A percentile compares a stretch with the other conserved stretches of the same genome.
Evolutionary conservation across 2,329 filamentous ascomycete species (phyloP).

Genomic region (Polychaeton citri): DNA sequence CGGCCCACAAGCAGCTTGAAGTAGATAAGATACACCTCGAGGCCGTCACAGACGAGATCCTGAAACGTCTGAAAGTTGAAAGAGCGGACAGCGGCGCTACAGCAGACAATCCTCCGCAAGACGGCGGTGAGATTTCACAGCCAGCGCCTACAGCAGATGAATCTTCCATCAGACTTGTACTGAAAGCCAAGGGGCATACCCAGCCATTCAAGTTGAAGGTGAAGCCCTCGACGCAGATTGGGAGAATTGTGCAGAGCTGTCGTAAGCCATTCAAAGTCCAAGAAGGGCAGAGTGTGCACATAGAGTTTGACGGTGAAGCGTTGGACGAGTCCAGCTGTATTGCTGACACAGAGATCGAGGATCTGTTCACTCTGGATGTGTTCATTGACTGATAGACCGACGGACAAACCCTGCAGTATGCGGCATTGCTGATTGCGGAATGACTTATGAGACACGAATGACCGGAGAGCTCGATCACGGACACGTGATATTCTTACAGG

Average conservation of each 20-base stretch:
- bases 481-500: too few relatives aligned
- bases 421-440: too few relatives aligned
- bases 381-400: constrained; percentile 48
- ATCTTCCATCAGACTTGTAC: constrained; percentile 30
- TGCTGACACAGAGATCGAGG: constrained; percentile 55
- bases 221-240: constrained; percentile 43
- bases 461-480: too few relatives aligned
- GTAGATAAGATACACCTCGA: constrained; percentile 56
- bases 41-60: constrained; percentile 58
- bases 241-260: constrained; percentile 50
- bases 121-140: constrained; percentile 6
- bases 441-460: too few relatives aligned
- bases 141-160: constrained; percentile 15
- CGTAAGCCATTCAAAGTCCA: constrained; percentile 40
- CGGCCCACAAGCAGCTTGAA: constrained; percentile 33
- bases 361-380: constrained; percentile 66
- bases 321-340: constrained; percentile 49
- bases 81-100: constrained; percentile 22
- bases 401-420: too few relatives aligned
- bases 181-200: constrained; percentile 38
- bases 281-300: constrained; percentile 39
- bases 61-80: constrained; percentile 36
- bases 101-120: constrained; percentile 4
- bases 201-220: constrained; percentile 39
- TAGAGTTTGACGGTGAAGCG: constrained; percentile 65